Percentiles rank a stretch among this genome's conserved stretches.
Evolutionary conservation across 768 basidiomycete genomes (phyloP).

Genomic region (Rhizopogon rudus): DNA sequence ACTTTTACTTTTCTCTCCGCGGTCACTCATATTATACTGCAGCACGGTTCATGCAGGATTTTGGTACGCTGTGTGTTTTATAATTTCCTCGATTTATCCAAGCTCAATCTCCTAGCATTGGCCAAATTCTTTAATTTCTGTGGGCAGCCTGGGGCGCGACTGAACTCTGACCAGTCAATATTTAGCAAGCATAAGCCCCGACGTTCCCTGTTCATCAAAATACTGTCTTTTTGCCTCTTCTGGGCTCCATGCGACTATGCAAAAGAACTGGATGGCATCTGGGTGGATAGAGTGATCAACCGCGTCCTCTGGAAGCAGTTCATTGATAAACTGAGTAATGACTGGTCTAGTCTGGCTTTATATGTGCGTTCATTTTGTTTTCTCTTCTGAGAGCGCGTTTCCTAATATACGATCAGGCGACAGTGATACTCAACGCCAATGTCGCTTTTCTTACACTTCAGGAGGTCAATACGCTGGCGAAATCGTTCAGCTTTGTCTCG

Average conservation of each 20-base stretch:
- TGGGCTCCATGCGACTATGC: constrained; percentile 41
- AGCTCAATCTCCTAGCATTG: constrained; percentile 10
- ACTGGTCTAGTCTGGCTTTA: constrained; percentile 45
- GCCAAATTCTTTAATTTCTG: constrained; percentile 29
- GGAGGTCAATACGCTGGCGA: constrained; percentile 11
- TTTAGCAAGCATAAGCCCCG: constrained; percentile 1
- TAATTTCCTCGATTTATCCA: background rate
- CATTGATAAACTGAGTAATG: constrained; percentile 34
- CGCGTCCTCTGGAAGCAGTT: constrained; percentile 33
- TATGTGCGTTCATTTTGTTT: constrained; percentile 31
- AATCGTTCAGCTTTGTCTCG: constrained; percentile 34
- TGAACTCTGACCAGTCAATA: constrained; percentile 23
- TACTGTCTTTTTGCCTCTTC: constrained; percentile 36
- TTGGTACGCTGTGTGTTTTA: constrained; percentile 24
- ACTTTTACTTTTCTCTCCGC: background rate
- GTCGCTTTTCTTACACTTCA: constrained; percentile 46
- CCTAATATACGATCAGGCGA: constrained; percentile 27
- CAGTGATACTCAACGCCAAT: constrained; percentile 46
- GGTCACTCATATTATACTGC: background rate
- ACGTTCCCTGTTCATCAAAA: constrained; percentile 28
- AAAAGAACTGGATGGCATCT: constrained; percentile 34
- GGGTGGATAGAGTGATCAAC: constrained; percentile 38
- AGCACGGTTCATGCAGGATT: constrained; percentile 40
- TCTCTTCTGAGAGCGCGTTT: background rate
- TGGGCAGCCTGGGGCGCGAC: constrained; percentile 31